Evolutionary conservation across 148 eudicot genomes (phyloP).

Genomic region (Hydrangea macrophylla): DNA sequence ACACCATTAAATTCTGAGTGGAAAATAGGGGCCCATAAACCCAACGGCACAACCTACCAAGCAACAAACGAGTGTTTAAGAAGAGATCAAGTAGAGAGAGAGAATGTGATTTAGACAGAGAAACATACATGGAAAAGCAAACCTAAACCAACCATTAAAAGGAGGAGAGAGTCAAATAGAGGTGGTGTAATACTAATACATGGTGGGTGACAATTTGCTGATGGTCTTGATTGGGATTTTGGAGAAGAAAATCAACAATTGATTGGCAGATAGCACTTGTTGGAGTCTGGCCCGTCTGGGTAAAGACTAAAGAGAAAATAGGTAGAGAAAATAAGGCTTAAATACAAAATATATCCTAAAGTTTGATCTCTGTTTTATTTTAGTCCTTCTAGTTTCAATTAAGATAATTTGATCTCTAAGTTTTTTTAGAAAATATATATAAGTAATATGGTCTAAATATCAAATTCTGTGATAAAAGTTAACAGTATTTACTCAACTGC

Average conservation of each 20-base stretch:
- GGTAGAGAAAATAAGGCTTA: constrained; percentile 5
- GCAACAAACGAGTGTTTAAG: constrained; percentile 24
- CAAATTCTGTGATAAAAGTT: no score
- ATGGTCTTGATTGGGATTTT: neutral
- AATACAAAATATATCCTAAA: no score
- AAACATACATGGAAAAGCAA: constrained; percentile 14
- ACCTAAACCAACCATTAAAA: constrained; percentile 55
- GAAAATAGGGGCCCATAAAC: constrained; percentile 23
- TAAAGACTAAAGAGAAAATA: neutral
- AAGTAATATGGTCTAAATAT: no score
- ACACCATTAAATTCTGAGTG: neutral
- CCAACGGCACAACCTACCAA: constrained; percentile 32
- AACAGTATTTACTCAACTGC: no score
- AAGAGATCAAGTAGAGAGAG: constrained; percentile 31
- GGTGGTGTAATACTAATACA: no score
- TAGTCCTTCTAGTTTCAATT: no score
- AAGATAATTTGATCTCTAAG: no score
- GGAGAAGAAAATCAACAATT: neutral
- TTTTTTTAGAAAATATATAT: no score
- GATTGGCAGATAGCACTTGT: neutral
- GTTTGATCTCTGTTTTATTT: no score
- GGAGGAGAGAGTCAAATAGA: constrained; percentile 7
- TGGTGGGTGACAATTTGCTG: constrained; percentile 9
- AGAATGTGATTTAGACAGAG: neutral
- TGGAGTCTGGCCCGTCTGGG: neutral